A percentile compares a stretch with the other conserved stretches of the same genome.
Evolutionary conservation across 2,329 filamentous ascomycete species (phyloP).

Genomic region (Microdochium bolleyi): DNA sequence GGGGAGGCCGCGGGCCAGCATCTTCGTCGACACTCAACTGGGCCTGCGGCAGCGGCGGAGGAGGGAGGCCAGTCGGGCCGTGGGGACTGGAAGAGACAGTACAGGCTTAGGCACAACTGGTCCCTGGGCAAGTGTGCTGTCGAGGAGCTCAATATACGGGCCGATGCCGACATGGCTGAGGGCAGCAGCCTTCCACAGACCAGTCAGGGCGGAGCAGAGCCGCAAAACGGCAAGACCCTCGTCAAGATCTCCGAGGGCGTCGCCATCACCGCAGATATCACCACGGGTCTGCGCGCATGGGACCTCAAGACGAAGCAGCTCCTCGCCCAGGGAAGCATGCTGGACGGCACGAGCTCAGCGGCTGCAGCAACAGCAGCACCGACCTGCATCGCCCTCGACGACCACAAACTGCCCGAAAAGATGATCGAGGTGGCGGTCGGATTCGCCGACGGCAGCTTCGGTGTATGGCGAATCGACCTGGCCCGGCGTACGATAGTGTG

Average conservation of each 20-base stretch:
- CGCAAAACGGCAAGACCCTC: slow-evolving; percentile 44
- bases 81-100: slow-evolving; percentile 82
- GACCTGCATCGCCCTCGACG: slow-evolving; percentile 60
- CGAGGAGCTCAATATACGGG: slow-evolving; percentile 55
- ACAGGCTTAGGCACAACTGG: slow-evolving; percentile 89
- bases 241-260: slow-evolving; percentile 72
- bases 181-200: slow-evolving; percentile 13
- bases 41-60: neutral
- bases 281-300: slow-evolving; percentile 71
- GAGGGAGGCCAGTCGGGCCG: slow-evolving; percentile 40
- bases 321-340: slow-evolving; percentile 41
- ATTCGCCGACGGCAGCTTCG: slow-evolving; percentile 64
- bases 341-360: slow-evolving; percentile 7
- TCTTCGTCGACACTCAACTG: too few species aligned
- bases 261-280: slow-evolving; percentile 66
- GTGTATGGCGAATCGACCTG: slow-evolving; percentile 55
- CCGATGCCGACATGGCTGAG: slow-evolving; percentile 6
- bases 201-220: neutral
- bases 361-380: slow-evolving; percentile 29
- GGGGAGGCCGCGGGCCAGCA: slow-evolving; percentile 24
- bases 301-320: slow-evolving; percentile 55
- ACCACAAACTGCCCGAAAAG: slow-evolving; percentile 31
- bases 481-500: slow-evolving; percentile 31
- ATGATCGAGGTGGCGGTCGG: slow-evolving; percentile 57
- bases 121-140: slow-evolving; percentile 72